These are phyloP conservation scores for Cercospora citrullina DNA, from an alignment of 2,329 filamentous ascomycete genomes.

Conservation along the genomic window DNA sequence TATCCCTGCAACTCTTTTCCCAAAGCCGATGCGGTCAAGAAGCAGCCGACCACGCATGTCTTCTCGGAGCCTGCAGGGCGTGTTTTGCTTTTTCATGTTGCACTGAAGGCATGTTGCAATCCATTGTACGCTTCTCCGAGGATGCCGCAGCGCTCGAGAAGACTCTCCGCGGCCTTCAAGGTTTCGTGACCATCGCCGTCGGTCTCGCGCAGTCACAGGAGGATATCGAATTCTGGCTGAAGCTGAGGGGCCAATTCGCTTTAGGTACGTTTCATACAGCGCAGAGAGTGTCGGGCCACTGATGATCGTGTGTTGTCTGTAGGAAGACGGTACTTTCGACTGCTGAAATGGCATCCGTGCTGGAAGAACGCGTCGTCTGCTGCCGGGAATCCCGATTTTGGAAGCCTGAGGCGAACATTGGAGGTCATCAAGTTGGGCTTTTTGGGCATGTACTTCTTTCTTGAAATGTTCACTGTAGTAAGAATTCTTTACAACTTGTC, in stretches of 20 bases:
- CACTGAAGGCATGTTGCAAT: slow-evolving; percentile 17
- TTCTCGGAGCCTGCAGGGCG: background rate
- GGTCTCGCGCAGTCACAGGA: slow-evolving; percentile 39
- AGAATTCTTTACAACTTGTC: background rate
- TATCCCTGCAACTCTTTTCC: slow-evolving; percentile 8
- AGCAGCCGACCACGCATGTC: background rate
- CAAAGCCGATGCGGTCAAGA: slow-evolving; percentile 1
- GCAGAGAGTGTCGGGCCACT: slow-evolving; percentile 9
- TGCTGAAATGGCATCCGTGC: slow-evolving; percentile 58
- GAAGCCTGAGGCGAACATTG: slow-evolving; percentile 44
- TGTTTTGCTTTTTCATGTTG: background rate
- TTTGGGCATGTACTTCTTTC: slow-evolving; percentile 65
- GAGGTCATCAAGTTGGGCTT: slow-evolving; percentile 60
- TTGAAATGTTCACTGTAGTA: slow-evolving; percentile 65
- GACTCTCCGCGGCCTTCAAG: slow-evolving; percentile 59
- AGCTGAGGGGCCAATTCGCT: slow-evolving; percentile 45
- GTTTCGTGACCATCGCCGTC: slow-evolving; percentile 36
- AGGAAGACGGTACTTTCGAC: slow-evolving; percentile 64
- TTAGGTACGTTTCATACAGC: slow-evolving; percentile 39
- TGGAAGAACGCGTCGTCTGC: slow-evolving; percentile 20
- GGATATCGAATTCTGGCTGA: slow-evolving; percentile 41
- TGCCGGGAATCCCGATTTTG: slow-evolving; percentile 32
- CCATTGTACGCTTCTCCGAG: slow-evolving; percentile 23
- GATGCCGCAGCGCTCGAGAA: slow-evolving; percentile 61
- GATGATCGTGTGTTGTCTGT: background rate